These are phyloP conservation scores for Candida labiduridarum DNA, from an alignment of 1,139 yeast genomes.

Conservation along the genomic window DNA sequence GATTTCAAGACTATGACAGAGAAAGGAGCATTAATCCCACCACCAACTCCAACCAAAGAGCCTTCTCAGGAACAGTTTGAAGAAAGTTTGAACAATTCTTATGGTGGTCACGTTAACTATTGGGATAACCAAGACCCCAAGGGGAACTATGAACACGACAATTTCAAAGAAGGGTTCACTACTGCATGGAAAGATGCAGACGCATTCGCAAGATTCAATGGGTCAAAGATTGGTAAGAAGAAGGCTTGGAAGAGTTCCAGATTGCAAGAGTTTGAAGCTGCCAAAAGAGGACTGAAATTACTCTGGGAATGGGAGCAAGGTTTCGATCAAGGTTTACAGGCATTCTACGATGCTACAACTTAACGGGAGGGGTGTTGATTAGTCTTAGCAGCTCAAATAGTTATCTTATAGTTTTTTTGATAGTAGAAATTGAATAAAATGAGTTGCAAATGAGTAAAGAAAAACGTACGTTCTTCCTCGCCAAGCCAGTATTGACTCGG, in stretches of 20 bases:
- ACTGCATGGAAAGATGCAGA: slow-evolving; percentile 74
- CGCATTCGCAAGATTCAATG: slow-evolving; percentile 67
- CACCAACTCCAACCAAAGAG: slow-evolving; percentile 23
- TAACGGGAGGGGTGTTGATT: background rate
- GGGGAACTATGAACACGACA: slow-evolving; percentile 75
- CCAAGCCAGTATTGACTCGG: no score
- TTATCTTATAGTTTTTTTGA: no score
- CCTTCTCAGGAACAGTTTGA: slow-evolving; percentile 49
- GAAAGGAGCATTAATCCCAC: slow-evolving; percentile 53
- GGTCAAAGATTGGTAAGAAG: slow-evolving; percentile 72
- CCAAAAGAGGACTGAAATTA: slow-evolving; percentile 56
- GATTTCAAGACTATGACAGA: slow-evolving; percentile 81
- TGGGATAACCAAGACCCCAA: slow-evolving; percentile 66
- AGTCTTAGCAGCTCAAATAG: no score
- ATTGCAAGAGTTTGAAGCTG: slow-evolving; percentile 55
- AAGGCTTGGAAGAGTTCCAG: slow-evolving; percentile 63
- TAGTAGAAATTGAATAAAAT: no score
- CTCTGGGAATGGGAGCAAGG: slow-evolving; percentile 94
- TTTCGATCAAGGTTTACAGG: slow-evolving; percentile 59
- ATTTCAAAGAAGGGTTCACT: slow-evolving; percentile 75
- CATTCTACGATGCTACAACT: slow-evolving; percentile 21
- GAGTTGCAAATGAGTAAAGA: no score
- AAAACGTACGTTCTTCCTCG: no score
- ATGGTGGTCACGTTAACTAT: slow-evolving; percentile 56
- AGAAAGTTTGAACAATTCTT: slow-evolving; percentile 39